phyloP scores from a whole-genome alignment of 2,329 filamentous ascomycete species.

The Colletotrichum cuscutae region DNA sequence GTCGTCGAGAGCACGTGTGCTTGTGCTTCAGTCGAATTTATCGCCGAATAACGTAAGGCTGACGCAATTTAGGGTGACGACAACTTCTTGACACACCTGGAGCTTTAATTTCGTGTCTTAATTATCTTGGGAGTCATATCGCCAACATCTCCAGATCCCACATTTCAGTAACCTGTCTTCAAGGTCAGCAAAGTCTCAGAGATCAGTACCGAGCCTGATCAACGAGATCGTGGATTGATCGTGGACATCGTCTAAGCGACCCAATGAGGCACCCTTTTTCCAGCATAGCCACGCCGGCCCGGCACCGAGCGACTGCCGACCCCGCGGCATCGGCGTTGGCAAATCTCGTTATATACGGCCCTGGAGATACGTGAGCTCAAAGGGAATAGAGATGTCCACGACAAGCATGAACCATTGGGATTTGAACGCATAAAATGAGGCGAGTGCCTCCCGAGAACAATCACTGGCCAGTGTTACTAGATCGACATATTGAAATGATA shows the following conservation, averaged over 20 bases:
- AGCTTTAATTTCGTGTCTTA: background rate
- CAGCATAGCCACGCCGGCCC: constrained; percentile 22
- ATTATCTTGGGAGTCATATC: background rate
- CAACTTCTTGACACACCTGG: background rate
- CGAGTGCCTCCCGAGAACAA: background rate
- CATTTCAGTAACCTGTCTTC: too few species aligned
- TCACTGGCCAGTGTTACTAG: too few species aligned
- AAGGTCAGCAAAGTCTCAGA: too few species aligned
- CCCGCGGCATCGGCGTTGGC: background rate
- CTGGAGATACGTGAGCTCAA: too few species aligned
- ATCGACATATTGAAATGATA: too few species aligned
- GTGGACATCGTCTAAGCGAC: background rate
- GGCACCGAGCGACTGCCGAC: background rate
- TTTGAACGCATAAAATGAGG: background rate
- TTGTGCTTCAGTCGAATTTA: background rate
- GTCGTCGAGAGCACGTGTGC: background rate
- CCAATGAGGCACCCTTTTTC: background rate
- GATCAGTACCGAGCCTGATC: too few species aligned
- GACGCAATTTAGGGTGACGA: background rate
- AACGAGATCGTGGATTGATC: background rate
- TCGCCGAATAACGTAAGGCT: background rate
- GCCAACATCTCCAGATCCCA: background rate
- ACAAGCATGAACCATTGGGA: background rate
- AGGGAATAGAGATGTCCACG: background rate
- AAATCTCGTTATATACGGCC: background rate